Percentiles rank a stretch among this genome's conserved stretches.
phyloP scores from a whole-genome alignment of 2,329 filamentous ascomycete species.

The Ascomycota sp. region DNA sequence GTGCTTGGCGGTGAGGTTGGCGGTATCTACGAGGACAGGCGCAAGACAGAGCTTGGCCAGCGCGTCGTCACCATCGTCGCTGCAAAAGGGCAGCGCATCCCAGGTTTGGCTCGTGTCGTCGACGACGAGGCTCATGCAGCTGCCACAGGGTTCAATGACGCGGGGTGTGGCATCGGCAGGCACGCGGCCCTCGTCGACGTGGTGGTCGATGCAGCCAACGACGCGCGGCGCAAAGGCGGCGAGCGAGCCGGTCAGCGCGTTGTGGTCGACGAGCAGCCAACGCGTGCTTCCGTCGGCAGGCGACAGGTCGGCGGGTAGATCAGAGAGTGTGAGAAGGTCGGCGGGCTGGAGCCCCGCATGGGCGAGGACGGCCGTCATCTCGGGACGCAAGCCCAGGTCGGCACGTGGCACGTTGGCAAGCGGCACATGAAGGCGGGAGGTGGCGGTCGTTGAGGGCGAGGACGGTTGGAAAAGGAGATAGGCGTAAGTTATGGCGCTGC shows the following conservation, averaged over 20 bases:
- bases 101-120: slow-evolving; percentile 34
- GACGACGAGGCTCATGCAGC: slow-evolving; percentile 49
- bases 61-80: slow-evolving; percentile 24
- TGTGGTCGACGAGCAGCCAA: slow-evolving; percentile 66
- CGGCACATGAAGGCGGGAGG: slow-evolving; percentile 37
- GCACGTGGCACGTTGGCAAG: slow-evolving; percentile 45
- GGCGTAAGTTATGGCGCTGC: slow-evolving; percentile 48
- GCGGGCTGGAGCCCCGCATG: slow-evolving; percentile 32
- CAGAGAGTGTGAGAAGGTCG: slow-evolving; percentile 40
- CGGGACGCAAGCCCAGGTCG: slow-evolving; percentile 50
- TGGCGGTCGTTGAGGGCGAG: slow-evolving; percentile 6
- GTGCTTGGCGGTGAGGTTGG: slow-evolving; percentile 34
- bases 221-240: slow-evolving; percentile 14
- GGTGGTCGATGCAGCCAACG: slow-evolving; percentile 53
- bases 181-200: slow-evolving; percentile 45
- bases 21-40: slow-evolving; percentile 52
- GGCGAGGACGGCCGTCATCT: slow-evolving; percentile 42
- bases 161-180: slow-evolving; percentile 25
- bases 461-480: slow-evolving; percentile 44
- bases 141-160: slow-evolving; percentile 43
- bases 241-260: slow-evolving; percentile 41
- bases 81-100: slow-evolving; percentile 22
- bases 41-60: slow-evolving; percentile 46
- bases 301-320: slow-evolving; percentile 17
- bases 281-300: slow-evolving; percentile 28